Conservation (phyloP, 1,139 yeast species). For the Sugiyamaella xylanicola region DNA sequence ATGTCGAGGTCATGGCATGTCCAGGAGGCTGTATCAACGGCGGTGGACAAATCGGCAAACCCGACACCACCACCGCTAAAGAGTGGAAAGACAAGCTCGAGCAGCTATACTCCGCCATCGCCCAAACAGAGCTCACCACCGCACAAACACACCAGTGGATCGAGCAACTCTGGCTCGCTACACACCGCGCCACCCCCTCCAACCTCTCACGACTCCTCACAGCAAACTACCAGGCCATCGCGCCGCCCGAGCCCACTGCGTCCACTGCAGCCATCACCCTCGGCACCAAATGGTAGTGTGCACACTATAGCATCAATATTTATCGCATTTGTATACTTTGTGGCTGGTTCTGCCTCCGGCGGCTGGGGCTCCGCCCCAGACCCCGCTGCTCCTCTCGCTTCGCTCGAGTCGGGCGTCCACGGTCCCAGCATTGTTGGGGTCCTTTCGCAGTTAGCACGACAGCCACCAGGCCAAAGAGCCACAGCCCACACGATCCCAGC, state of each 20-base stretch:
- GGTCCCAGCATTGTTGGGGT: too few relatives aligned
- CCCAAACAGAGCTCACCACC: conserved; percentile 23
- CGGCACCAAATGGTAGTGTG: conserved; percentile 32
- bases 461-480: background rate
- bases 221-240: conserved; percentile 29
- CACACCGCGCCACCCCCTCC: background rate
- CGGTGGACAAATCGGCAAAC: conserved; percentile 80
- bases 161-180: conserved; percentile 21
- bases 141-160: conserved; percentile 20
- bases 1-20: conserved; percentile 96
- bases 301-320: background rate
- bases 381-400: conserved; percentile 1
- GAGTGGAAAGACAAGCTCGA: conserved; percentile 44
- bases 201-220: conserved; percentile 22
- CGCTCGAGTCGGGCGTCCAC: conserved; percentile 1
- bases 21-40: conserved; percentile 98
- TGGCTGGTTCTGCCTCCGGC: background rate
- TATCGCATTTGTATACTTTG: background rate
- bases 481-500: background rate
- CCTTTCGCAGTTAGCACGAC: too few relatives aligned
- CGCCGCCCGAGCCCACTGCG: conserved; percentile 18
- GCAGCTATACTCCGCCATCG: conserved; percentile 34
- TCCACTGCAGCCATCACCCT: conserved; percentile 29
- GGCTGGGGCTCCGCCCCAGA: conserved; percentile 2
- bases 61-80: conserved; percentile 40